phyloP scores from a whole-genome alignment of 768 basidiomycete species.

The Macrolepiota albuminosa region DNA sequence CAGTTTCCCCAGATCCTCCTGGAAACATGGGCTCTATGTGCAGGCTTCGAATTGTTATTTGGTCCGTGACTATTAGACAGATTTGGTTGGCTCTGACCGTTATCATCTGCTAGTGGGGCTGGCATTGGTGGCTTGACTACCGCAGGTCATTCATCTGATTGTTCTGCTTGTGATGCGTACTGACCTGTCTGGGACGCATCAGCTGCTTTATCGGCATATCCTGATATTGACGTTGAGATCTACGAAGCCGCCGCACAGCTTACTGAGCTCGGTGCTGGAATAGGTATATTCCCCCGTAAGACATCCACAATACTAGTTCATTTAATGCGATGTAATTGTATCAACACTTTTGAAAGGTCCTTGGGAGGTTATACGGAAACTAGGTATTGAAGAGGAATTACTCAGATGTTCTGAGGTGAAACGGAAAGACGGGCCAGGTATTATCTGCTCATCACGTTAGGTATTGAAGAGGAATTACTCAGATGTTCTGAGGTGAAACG shows the following conservation, averaged over 20 bases:
- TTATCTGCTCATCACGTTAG: conserved; percentile 17
- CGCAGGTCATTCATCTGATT: conserved; percentile 26
- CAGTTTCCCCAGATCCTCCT: conserved; percentile 6
- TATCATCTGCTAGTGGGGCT: conserved; percentile 37
- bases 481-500: conserved; percentile 31
- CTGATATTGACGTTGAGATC: conserved; percentile 51
- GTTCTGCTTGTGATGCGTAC: conserved; percentile 3
- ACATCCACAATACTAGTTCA: conserved; percentile 15
- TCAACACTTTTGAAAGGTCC: conserved; percentile 27
- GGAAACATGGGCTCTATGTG: conserved; percentile 23
- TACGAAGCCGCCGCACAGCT: conserved; percentile 50
- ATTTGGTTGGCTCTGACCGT: conserved; percentile 14
- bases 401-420: conserved; percentile 32
- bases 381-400: conserved; percentile 44
- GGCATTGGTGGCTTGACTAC: conserved; percentile 47
- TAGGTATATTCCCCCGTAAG: conserved; percentile 48
- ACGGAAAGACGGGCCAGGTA: conserved; percentile 38
- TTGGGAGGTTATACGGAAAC: conserved; percentile 42
- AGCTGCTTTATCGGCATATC: conserved; percentile 43
- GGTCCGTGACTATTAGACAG: conserved; percentile 29
- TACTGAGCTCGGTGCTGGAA: conserved; percentile 58
- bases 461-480: conserved; percentile 42
- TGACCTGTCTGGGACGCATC: neutral
- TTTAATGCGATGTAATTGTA: neutral
- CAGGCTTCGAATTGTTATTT: conserved; percentile 49